Evolutionary conservation across 129 eudicot species (phyloP).

Genomic region (Saussurea involucrata): DNA sequence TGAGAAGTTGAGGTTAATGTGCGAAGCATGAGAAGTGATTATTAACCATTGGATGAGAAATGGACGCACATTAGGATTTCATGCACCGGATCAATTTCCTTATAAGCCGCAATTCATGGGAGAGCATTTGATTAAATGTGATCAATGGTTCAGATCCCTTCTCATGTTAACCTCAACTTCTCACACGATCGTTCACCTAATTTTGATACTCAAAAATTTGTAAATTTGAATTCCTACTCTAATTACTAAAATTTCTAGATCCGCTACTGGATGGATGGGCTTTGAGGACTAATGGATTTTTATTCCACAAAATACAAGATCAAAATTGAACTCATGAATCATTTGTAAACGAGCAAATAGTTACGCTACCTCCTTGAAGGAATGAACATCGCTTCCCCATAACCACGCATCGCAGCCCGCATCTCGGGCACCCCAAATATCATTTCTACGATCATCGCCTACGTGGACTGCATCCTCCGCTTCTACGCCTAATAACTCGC

Average conservation of each 20-base stretch:
- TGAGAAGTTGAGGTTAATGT: no score
- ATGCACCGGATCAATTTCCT: no score
- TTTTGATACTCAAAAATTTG: no score
- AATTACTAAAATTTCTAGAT: neutral
- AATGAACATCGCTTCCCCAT: conserved; percentile 95
- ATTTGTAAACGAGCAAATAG: neutral
- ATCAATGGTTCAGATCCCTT: no score
- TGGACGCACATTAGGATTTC: no score
- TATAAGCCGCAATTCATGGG: no score
- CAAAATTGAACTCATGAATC: neutral
- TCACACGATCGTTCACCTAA: no score
- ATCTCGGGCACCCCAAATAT: conserved; percentile 98
- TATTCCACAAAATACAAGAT: neutral
- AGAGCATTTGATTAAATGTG: no score
- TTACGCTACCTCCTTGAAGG: conserved; percentile 82
- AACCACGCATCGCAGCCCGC: conserved; percentile 99
- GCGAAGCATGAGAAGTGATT: no score
- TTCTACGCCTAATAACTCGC: conserved; percentile 83
- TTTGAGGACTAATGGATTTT: neutral
- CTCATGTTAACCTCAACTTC: no score
- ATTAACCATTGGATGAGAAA: no score
- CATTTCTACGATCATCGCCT: conserved; percentile 97
- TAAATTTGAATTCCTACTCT: neutral
- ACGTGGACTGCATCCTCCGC: conserved; percentile 98
- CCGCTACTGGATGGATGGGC: neutral